phyloP scores from a whole-genome alignment of 306 rosid genomes.

The Neltuma alba region DNA sequence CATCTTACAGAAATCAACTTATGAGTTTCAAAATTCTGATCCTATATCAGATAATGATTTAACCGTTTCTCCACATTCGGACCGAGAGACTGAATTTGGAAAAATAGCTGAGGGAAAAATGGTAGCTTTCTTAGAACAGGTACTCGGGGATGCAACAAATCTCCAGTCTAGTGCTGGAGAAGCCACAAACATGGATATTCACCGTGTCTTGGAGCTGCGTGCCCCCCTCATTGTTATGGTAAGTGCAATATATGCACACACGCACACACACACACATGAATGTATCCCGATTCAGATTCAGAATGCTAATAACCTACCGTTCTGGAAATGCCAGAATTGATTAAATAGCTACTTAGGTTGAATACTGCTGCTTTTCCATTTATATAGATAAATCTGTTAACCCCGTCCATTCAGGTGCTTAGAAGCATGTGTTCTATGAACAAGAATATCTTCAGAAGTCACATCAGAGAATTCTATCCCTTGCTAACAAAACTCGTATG shows the following conservation, averaged over 20 bases:
- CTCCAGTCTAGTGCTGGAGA: conserved; percentile 82
- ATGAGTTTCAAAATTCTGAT: conserved; percentile 47
- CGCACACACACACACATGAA: too few species aligned
- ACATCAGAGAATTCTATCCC: conserved; percentile 86
- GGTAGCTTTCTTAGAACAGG: conserved; percentile 86
- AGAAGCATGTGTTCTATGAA: conserved; percentile 89
- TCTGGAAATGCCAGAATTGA: not conserved
- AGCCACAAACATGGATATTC: conserved; percentile 80
- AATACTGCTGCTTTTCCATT: conserved; percentile 25
- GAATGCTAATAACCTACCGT: not conserved
- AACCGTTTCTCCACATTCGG: conserved; percentile 41
- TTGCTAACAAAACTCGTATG: conserved; percentile 89
- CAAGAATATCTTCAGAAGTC: conserved; percentile 79
- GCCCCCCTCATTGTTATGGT: conserved; percentile 95
- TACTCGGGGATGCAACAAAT: conserved; percentile 89
- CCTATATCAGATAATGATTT: conserved; percentile 40
- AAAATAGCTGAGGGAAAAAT: conserved; percentile 83
- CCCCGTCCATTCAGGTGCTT: conserved; percentile 68
- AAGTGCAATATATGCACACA: too few species aligned
- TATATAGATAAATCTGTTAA: conserved; percentile 17
- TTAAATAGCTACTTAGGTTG: not conserved
- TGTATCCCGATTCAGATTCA: not conserved
- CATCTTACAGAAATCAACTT: conserved; percentile 77
- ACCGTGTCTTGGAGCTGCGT: conserved; percentile 85
- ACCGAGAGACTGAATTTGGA: conserved; percentile 59